Conservation (phyloP, 371 early-diverging fungal species). For the Smittium mucronatum region DNA sequence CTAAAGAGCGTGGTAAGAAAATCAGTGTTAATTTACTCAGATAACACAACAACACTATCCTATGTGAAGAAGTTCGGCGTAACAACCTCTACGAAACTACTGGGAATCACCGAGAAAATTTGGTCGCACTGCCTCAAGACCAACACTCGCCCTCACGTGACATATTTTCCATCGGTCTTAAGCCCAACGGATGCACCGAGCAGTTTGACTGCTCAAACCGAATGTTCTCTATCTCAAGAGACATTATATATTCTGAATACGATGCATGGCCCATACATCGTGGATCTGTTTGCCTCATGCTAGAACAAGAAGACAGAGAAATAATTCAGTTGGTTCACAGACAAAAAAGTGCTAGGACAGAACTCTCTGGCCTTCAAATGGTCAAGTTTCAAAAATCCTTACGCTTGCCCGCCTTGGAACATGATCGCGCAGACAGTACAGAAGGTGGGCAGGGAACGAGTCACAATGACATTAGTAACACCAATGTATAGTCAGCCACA, state of each 20-base stretch:
- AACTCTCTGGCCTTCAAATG: no score
- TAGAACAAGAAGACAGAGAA: no score
- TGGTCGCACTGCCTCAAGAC: neutral
- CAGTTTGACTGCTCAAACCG: neutral
- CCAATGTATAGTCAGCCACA: no score
- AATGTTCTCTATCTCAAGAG: neutral
- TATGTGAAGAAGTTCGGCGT: neutral
- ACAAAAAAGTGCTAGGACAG: no score
- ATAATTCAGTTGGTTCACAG: no score
- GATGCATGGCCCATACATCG: no score
- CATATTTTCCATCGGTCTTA: neutral
- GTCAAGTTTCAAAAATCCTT: no score
- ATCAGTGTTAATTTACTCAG: conserved; percentile 4
- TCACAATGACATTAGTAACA: no score
- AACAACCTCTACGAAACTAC: neutral
- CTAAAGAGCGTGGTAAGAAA: neutral
- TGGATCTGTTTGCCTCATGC: no score
- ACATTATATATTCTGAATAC: neutral
- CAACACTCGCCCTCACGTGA: neutral
- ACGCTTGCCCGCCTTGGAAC: no score
- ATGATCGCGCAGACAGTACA: no score
- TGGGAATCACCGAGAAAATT: neutral
- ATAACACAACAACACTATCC: conserved; percentile 2
- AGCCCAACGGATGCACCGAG: neutral
- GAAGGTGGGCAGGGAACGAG: no score